phyloP scores from a whole-genome alignment of 2,329 filamentous ascomycete species.

The Diaporthe helianthi region DNA sequence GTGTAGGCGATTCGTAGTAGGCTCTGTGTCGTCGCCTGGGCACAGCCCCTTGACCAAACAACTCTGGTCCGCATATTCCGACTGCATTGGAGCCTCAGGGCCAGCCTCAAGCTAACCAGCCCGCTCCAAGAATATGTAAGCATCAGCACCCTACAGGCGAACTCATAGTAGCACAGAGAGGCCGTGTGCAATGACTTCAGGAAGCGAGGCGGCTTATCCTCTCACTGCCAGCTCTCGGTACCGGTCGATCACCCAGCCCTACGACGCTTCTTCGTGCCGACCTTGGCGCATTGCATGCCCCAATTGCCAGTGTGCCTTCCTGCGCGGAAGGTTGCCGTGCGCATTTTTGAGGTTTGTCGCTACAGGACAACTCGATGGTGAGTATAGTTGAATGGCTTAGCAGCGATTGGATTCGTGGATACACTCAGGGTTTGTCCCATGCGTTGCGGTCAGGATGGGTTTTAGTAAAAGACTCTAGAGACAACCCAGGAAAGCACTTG shows the following conservation, averaged over 20 bases:
- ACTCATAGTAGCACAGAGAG: background rate
- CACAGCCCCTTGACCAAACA: background rate
- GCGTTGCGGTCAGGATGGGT: background rate
- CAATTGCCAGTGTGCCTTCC: background rate
- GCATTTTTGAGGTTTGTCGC: background rate
- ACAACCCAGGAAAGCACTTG: background rate
- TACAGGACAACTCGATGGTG: background rate
- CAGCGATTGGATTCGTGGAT: no score
- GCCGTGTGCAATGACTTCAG: background rate
- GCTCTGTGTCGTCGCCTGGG: background rate
- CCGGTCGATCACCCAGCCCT: slow-evolving; percentile 21
- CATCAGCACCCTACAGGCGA: background rate
- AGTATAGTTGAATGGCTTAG: background rate
- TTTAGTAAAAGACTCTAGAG: background rate
- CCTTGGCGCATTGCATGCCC: slow-evolving; percentile 22
- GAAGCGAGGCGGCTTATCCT: background rate
- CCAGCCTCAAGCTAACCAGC: background rate
- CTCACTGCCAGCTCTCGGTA: background rate
- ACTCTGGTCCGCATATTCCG: background rate
- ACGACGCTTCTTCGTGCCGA: slow-evolving; percentile 6
- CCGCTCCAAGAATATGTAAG: background rate
- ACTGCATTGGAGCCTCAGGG: background rate
- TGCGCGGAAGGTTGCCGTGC: slow-evolving; percentile 5
- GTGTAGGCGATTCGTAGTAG: background rate
- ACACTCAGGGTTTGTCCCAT: background rate